These are phyloP conservation scores for Dactylellina haptotyla DNA, from an alignment of 2,329 filamentous ascomycete species.

Conservation along the genomic window DNA sequence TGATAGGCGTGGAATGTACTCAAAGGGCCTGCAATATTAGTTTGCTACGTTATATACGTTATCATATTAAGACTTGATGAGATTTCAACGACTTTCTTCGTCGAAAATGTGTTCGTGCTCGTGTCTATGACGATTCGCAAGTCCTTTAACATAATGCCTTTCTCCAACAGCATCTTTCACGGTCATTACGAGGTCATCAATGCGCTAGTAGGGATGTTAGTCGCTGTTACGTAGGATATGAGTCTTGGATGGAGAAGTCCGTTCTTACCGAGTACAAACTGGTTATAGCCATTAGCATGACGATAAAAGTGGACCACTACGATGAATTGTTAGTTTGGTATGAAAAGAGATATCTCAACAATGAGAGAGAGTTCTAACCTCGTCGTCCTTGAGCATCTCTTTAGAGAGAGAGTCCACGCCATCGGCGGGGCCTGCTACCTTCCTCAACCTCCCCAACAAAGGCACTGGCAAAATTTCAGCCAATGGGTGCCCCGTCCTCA, in stretches of 20 bases:
- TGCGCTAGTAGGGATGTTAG: slow-evolving; percentile 29
- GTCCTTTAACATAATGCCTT: slow-evolving; percentile 30
- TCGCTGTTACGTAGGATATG: not conserved
- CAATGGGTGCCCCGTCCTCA: slow-evolving; percentile 65
- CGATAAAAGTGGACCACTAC: slow-evolving; percentile 44
- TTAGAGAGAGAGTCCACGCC: slow-evolving; percentile 23
- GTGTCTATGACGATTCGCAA: slow-evolving; percentile 19
- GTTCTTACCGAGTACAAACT: slow-evolving; percentile 48
- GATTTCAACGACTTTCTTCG: not conserved
- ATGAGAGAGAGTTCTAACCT: slow-evolving; percentile 10
- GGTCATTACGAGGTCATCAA: slow-evolving; percentile 50
- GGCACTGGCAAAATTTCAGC: slow-evolving; percentile 66
- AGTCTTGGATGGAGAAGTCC: not conserved
- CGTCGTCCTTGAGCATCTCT: slow-evolving; percentile 46
- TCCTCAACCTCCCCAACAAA: slow-evolving; percentile 61
- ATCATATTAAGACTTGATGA: too few relatives aligned
- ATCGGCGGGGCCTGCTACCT: slow-evolving; percentile 25
- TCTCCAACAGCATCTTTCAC: slow-evolving; percentile 48
- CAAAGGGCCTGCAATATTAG: too few relatives aligned
- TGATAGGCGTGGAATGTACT: too few relatives aligned
- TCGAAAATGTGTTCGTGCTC: not conserved
- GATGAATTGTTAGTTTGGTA: slow-evolving; percentile 8
- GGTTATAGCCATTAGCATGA: slow-evolving; percentile 39
- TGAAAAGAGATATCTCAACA: not conserved
- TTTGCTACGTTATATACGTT: too few relatives aligned